phyloP scores from a whole-genome alignment of 768 basidiomycete genomes.

The Tulasnella sp. region DNA sequence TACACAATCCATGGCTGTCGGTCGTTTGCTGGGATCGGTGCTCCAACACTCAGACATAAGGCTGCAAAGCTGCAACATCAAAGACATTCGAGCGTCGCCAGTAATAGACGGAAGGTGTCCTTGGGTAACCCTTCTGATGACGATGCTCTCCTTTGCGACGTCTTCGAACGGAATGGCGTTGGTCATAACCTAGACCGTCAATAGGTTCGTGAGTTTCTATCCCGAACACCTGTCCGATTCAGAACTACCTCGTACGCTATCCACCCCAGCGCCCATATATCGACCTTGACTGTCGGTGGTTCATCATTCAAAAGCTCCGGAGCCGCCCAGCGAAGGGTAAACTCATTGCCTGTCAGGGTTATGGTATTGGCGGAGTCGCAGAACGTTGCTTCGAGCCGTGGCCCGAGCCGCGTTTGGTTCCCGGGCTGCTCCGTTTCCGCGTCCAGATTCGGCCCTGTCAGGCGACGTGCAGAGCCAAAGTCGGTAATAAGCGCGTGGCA shows the following conservation, averaged over 20 bases:
- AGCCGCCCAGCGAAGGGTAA: neutral
- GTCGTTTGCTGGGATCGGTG: neutral
- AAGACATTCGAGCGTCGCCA: neutral
- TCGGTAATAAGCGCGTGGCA: neutral
- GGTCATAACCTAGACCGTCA: neutral
- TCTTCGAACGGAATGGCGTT: neutral
- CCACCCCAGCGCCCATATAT: neutral
- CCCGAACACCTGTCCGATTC: neutral
- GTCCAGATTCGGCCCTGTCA: neutral
- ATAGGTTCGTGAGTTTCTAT: too few relatives aligned
- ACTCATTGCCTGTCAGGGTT: neutral
- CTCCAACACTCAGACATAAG: neutral
- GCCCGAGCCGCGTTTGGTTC: neutral
- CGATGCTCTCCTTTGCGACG: neutral
- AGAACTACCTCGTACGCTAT: neutral
- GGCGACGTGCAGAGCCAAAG: constrained; percentile 6
- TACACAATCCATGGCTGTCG: neutral
- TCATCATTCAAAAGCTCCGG: neutral
- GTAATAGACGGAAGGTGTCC: neutral
- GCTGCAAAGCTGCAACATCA: neutral
- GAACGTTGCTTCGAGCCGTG: neutral
- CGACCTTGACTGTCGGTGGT: neutral
- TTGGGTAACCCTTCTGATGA: neutral
- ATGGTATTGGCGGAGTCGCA: neutral
- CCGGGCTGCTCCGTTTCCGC: neutral